Base-by-base conservation (phyloP, 208 protist species). In the Leishmania mexicana region DNA sequence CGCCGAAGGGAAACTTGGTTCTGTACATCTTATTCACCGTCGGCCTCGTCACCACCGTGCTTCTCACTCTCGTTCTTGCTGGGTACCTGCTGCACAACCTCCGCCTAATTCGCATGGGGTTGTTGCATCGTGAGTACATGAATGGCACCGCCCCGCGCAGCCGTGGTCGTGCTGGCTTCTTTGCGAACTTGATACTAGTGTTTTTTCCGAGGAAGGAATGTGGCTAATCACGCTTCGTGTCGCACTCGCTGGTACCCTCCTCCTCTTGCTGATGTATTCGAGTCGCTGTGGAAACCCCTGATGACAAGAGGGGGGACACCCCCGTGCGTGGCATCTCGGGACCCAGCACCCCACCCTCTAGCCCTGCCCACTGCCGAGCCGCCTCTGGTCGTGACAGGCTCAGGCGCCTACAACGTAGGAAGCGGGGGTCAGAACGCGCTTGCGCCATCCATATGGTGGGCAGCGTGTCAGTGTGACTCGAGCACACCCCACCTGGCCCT, bases 111-210 rank as follows among this genome's bases (percentile, higher is more conserved):
- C 83, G 83, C 21, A 86, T 86, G 83, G 83, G 83, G 19, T 79
- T 86, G 8, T 64, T 83, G 17, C 83, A 86, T 49, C 83, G 83
- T 45, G 83, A 86, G 75, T 86, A 80, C 58, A 83, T 86, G 64
- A 86, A 83, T 35, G 83, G 83, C n/a, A 67, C 64, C 11, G 40
- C 78, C 17, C 51, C 73, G 6, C 83, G 83, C 75, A 83, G 35
- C 24, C 74, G 83, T 35, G 75, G 83, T 13, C 83, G 83, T 15
- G 31, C 57, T 13, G 77, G 78, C 78, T 83, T 82, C 78, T 76
- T 83, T 64, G 57, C 64, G 4, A 86, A 82, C 49, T 58, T 86
- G 10, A 8, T 77, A 13, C 78, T 77, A 31, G 64, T 86, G 10
- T 31, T 81, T 21, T 82, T 65, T 51, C 83, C 75, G 15, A 75